phyloP scores from a whole-genome alignment of 1,139 yeast species.

The Taphrina betulina region DNA sequence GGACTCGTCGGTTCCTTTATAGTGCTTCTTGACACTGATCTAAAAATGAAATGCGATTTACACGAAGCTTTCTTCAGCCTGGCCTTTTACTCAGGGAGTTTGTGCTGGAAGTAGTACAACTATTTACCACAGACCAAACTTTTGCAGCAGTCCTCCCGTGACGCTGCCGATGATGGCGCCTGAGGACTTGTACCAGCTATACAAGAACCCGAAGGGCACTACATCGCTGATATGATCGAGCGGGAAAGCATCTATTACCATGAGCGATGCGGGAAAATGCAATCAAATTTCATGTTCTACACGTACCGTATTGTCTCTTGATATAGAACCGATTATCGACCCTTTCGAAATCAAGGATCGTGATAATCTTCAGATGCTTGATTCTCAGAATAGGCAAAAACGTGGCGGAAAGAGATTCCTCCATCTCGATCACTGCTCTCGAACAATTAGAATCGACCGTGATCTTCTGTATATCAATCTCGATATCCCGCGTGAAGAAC shows the following conservation, averaged over 20 bases:
- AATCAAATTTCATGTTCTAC: too few species aligned
- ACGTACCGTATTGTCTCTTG: conserved; percentile 12
- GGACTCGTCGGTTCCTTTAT: too few species aligned
- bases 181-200: conserved; percentile 22
- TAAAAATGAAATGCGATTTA: too few species aligned
- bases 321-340: conserved; percentile 15
- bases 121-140: conserved; percentile 6
- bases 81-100: too few species aligned
- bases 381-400: conserved; percentile 8
- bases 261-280: too few species aligned
- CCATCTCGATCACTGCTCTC: conserved; percentile 14
- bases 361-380: conserved; percentile 12
- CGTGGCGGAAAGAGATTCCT: conserved; percentile 14
- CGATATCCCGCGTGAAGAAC: conserved; percentile 21
- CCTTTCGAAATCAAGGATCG: conserved; percentile 12
- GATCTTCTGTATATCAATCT: conserved; percentile 13
- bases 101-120: background rate
- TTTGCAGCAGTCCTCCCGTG: conserved; percentile 6
- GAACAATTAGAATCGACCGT: conserved; percentile 14
- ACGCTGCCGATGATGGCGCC: conserved; percentile 8
- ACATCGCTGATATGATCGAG: conserved; percentile 21
- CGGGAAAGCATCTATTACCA: conserved; percentile 14
- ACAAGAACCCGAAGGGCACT: conserved; percentile 19
- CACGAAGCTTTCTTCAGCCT: too few species aligned
- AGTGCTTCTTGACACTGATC: too few species aligned